phyloP scores from a whole-genome alignment of 257 asterid genomes.

The Echites panduratus region DNA sequence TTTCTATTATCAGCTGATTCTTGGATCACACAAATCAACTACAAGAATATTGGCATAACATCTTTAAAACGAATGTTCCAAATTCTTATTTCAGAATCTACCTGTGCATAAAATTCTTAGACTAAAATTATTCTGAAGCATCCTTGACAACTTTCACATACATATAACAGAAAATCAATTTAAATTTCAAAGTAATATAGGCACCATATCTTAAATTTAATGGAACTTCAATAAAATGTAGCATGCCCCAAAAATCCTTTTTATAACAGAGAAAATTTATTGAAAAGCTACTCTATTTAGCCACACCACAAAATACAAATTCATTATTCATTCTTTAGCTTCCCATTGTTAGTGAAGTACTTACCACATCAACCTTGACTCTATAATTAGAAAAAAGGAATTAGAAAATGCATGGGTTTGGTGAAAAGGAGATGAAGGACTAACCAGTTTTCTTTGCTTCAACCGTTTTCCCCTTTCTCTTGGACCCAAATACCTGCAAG shows the following conservation, averaged over 20 bases:
- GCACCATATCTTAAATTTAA: neutral
- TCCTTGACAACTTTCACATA: too few relatives aligned
- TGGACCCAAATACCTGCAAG: conserved; percentile 11
- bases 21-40: too few relatives aligned
- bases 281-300: neutral
- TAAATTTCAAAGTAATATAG: too few relatives aligned
- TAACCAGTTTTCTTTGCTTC: conserved; percentile 15
- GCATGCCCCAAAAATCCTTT: neutral
- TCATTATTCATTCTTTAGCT: too few relatives aligned
- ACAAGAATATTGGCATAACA: neutral
- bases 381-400: neutral
- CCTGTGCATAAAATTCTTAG: too few relatives aligned
- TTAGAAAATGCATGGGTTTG: neutral
- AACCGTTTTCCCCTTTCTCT: conserved; percentile 10
- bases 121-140: too few relatives aligned
- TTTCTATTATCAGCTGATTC: too few relatives aligned
- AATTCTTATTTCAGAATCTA: too few relatives aligned
- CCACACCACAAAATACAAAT: neutral
- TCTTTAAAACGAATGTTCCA: too few relatives aligned
- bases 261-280: neutral
- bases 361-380: neutral
- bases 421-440: conserved; percentile 4
- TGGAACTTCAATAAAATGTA: neutral
- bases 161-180: too few relatives aligned
- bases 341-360: neutral